Base-by-base conservation (phyloP, 1,284 basidiomycete species). In the Ustilago sp. region DNA sequence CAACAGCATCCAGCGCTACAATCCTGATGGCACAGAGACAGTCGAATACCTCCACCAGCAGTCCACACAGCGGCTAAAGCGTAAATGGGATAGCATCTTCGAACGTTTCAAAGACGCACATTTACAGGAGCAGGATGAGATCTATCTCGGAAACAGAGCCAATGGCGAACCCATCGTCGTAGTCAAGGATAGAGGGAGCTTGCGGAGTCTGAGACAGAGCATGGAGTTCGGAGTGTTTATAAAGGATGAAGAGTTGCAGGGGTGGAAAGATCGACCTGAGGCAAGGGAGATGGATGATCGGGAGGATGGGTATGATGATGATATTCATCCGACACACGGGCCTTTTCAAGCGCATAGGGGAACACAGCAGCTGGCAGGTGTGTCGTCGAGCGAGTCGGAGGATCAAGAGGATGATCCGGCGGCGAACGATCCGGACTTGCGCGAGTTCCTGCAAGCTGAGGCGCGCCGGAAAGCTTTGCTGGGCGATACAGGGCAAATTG, bases 21-120 rank as follows among this genome's bases (percentile, higher is more conserved):
- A 84, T 39, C 58, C 67, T 5, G 80, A 85, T 52, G 83, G 82
- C 39, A 76, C 69, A 23, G 78, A 80, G 50, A 80, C 74, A 17
- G 65, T 81, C 58, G 82, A 82, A 17, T 82, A 77, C 59, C 59
- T 69, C 19, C 79, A 82, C 36, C 76, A 80, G 45, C 77, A 83
- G 51, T 81, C 80, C 11, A 79, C 77, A 1, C 71, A 80, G 58
- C 76, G 82, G 2, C 82, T 85, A 43, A 82, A 84, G 28, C 60
- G 51, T 53, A 80, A 80, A 35, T 85, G 83, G 83, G 83, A 85
- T 39, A 65, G 68, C 52, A 85, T 85, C 45, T 82, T 78, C 50
- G 79, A 82, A 31, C 74, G 77, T 13, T 85, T 83, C 74, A 78
- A 80, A 23, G 79, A 83, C 50, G 83, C 83, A 8, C 83, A 85